Evolutionary conservation across 2,329 filamentous ascomycete species (phyloP), one percentile per base, ranked within the genome.

Genomic region (Aspergillus sergii): DNA sequence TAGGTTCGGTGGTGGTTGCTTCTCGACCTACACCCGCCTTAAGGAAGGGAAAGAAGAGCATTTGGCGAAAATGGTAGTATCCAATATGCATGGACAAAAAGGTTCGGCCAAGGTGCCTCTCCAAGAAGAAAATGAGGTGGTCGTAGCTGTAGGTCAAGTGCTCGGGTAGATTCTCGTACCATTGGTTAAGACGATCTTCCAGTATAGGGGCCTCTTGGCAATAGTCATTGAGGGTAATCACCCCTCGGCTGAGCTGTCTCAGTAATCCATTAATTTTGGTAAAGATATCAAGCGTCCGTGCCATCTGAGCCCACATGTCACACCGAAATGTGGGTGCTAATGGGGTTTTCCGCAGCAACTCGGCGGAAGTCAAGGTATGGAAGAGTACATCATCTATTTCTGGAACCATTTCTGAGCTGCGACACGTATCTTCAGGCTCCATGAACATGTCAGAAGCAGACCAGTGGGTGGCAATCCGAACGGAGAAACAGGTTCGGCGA

Each of bases 21-120:
- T 57, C 46, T 14, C 41, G 41, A 12, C 50, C 39, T 14, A 58
- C 57, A n/a, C 53, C 62, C 4, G 66, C 60, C 26, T 68, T 60
- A 3, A 71, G 59, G 19, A 69, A 70, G 3, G 68, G 69, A 34
- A 70, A 71, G 28, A 68, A 65, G 5, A 71, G 64, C 63, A 71
- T 69, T 41, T 71, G 68, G 7, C 62, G 63, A 34, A 71, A 69
- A 43, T 70, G 69, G 26, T 68, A 63, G 54, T 63, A 67, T 1
- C 64, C 67, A 53, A 71, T 68, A 57, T 71, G 69, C 69, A 71
- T 71, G 9, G 67, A 60, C 10, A 71, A 50, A 32, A 69, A 71
- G 0, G 66, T 69, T 46, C 66, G 61, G 5, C 69, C 67, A 43
- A 71, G 64, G 1, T 62, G 34, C 46, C 65, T 60, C 21, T 57